Conservation (phyloP, 805 yeast species). For the Metschnikowia orientalis region DNA sequence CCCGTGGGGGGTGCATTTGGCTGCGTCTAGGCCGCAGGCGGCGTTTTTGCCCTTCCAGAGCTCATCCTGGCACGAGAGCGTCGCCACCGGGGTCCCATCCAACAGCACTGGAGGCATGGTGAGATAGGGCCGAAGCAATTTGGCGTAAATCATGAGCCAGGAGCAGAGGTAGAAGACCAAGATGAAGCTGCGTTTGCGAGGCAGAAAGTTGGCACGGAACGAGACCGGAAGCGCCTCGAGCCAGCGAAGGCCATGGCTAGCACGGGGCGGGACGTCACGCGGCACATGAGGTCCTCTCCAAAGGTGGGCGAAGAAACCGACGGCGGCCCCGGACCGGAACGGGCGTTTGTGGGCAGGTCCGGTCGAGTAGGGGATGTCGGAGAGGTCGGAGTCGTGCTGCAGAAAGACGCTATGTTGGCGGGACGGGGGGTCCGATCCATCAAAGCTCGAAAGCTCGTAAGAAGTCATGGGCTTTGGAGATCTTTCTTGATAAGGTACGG, state of each 20-base stretch:
- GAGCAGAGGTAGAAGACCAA: constrained; percentile 38
- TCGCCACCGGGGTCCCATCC: constrained; percentile 25
- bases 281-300: constrained; percentile 58
- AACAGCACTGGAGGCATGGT: constrained; percentile 33
- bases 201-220: constrained; percentile 27
- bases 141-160: constrained; percentile 43
- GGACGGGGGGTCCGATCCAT: no score
- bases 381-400: no score
- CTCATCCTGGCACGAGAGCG: constrained; percentile 47
- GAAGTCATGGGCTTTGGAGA: no score
- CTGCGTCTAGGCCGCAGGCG: constrained; percentile 69
- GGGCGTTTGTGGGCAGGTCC: no score
- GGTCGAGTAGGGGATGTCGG: no score
- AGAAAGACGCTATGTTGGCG: no score
- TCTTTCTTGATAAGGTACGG: no score
- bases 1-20: constrained; percentile 45
- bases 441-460: no score
- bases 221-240: constrained; percentile 44
- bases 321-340: no score
- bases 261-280: constrained; percentile 45
- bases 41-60: constrained; percentile 77
- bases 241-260: constrained; percentile 21
- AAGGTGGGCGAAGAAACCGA: constrained; percentile 26
- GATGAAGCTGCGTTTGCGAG: constrained; percentile 23
- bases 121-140: constrained; percentile 43